Base-by-base conservation (phyloP, 2,329 filamentous ascomycete species). In the Verticillium klebahnii region DNA sequence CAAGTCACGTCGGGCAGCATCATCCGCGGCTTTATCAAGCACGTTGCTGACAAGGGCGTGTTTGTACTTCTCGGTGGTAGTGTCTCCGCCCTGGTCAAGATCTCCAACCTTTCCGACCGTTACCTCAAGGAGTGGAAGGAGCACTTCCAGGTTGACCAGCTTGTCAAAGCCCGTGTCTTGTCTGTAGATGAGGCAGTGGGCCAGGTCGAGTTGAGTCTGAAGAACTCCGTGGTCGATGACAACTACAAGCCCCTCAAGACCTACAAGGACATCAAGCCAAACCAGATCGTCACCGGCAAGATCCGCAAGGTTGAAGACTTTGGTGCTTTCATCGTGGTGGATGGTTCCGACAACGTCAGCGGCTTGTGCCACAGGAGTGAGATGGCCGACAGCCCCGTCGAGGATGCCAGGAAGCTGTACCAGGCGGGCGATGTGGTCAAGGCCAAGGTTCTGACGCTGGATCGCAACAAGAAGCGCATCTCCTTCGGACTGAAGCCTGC, bases 111-210 rank as follows among this genome's bases (percentile, higher is more conserved):
- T 15, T 97, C 93, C 0, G 95, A 99, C 73, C 85, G 86, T 8
- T 99, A 89, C 73, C 78, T 99, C 69, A 98, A 98, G 75, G 92
- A 98, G 64, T 99, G 95, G 95, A 96, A 97, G 78, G 86, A 91
- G 39, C 82, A 89, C 55, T 97, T 94, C 77, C 88, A 95, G 69
- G 79, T 94, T 57, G 92, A 96, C 69, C 93, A 98, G 75, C 82
- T 99, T 6, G 92, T 99, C 60, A 92, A 90, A 75, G 95, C 93
- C 59, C 92, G 94, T 66, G 82, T 99, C 63, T 85, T 90, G 56
- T 80, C 87, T 2, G 85, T 93, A 31, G 90, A 97, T 68, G 70
- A 81, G 6, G 81, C 82, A 40, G 80, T 86, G 31, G 86, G 88
- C 62, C 91, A 93, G 68, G 78, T 96, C 32, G 92, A 96, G 72